Evolutionary conservation across 1,284 basidiomycete genomes (phyloP).

Genomic region (Marasmius tenuissimus): DNA sequence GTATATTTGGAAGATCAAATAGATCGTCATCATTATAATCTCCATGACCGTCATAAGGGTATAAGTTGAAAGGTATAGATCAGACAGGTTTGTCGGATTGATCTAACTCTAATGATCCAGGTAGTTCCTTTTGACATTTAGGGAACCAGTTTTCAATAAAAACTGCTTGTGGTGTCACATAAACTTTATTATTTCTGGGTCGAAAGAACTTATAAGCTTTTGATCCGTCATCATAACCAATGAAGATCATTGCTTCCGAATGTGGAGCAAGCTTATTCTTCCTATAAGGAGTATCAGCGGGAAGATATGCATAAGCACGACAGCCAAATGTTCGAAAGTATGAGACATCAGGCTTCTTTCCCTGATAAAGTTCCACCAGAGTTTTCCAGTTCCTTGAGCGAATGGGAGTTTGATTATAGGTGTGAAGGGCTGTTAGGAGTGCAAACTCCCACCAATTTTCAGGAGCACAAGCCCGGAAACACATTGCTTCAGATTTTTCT

Average conservation of each 20-base stretch:
- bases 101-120: too few relatives aligned
- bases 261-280: not conserved
- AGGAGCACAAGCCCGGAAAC: slow-evolving; percentile 20
- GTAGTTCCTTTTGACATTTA: too few relatives aligned
- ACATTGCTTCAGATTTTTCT: slow-evolving; percentile 21
- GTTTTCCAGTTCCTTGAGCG: not conserved
- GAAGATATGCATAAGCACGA: not conserved
- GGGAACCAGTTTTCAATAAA: too few relatives aligned
- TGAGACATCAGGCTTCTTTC: not conserved
- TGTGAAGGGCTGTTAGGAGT: slow-evolving; percentile 17
- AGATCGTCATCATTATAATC: too few relatives aligned
- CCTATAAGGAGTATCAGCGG: not conserved
- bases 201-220: too few relatives aligned
- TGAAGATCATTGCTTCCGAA: not conserved
- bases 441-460: slow-evolving; percentile 26
- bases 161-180: too few relatives aligned
- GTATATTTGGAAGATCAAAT: too few relatives aligned
- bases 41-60: too few relatives aligned
- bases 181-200: too few relatives aligned
- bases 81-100: too few relatives aligned
- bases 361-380: not conserved
- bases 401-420: slow-evolving; percentile 23
- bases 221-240: not conserved
- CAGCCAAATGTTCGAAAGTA: not conserved
- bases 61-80: too few relatives aligned